Evolutionary conservation across 257 asterid genomes (phyloP).

Genomic region (Capsicum baccatum): DNA sequence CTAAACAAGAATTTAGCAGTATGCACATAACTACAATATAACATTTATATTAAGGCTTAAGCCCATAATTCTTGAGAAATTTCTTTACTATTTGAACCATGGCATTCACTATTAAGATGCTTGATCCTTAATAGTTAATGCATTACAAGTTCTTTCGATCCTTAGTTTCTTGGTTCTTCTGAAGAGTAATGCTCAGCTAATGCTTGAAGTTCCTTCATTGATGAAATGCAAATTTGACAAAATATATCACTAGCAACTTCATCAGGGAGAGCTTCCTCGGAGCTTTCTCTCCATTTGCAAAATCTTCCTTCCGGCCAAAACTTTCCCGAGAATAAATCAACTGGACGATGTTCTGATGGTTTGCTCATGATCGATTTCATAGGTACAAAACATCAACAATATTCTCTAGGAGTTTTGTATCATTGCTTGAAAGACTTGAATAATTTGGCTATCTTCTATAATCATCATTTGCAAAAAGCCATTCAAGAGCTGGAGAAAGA

Average conservation of each 20-base stretch:
- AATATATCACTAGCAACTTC: constrained; percentile 41
- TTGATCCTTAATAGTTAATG: too few relatives aligned
- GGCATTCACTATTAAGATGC: neutral
- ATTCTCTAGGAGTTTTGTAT: neutral
- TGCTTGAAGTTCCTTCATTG: constrained; percentile 10
- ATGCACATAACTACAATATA: neutral
- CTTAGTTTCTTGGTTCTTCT: constrained; percentile 20
- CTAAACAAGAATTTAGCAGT: neutral
- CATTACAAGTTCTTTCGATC: constrained; percentile 7
- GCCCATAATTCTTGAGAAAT: too few relatives aligned
- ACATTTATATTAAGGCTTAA: too few relatives aligned
- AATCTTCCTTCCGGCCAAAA: constrained; percentile 37
- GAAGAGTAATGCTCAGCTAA: constrained; percentile 11
- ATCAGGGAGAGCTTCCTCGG: constrained; percentile 28
- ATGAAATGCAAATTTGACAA: constrained; percentile 33
- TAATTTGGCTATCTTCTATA: constrained; percentile 8
- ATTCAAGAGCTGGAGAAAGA: constrained; percentile 33
- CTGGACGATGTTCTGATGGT: constrained; percentile 41
- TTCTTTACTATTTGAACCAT: neutral
- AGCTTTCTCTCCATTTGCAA: constrained; percentile 27
- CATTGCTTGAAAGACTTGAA: constrained; percentile 39
- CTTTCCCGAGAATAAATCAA: constrained; percentile 27
- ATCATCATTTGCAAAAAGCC: constrained; percentile 31
- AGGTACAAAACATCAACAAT: constrained; percentile 11
- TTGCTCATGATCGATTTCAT: constrained; percentile 34